Conservation (phyloP, 768 basidiomycete genomes). For the Asterophora lycoperdoides region DNA sequence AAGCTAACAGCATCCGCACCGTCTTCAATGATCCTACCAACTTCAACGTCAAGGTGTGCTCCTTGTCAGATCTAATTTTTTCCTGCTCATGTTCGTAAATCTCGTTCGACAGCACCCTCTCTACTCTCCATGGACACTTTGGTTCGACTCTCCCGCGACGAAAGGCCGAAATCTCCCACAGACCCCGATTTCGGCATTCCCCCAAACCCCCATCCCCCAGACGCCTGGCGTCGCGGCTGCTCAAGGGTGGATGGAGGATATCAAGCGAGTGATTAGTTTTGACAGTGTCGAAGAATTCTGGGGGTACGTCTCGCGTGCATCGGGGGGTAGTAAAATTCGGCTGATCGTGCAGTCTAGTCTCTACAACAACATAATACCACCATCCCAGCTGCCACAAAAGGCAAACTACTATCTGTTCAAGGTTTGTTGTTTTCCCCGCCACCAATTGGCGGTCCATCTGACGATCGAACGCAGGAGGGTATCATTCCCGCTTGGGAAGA, state of each 20-base stretch:
- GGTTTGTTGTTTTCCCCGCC: constrained; percentile 36
- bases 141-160: constrained; percentile 94
- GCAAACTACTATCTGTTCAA: constrained; percentile 99
- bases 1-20: constrained; percentile 81
- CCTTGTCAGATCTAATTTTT: background rate
- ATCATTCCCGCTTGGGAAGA: constrained; percentile 99
- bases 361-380: constrained; percentile 97
- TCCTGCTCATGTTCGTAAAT: background rate
- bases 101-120: constrained; percentile 72
- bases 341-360: constrained; percentile 44
- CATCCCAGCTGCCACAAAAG: constrained; percentile 88
- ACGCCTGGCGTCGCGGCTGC: constrained; percentile 73
- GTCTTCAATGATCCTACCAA: constrained; percentile 90
- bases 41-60: constrained; percentile 90
- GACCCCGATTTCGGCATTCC: constrained; percentile 74
- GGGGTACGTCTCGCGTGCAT: constrained; percentile 58
- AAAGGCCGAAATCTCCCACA: constrained; percentile 88
- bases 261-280: constrained; percentile 93
- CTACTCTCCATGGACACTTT: constrained; percentile 93
- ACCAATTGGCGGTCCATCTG: background rate
- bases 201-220: constrained; percentile 67
- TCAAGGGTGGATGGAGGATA: constrained; percentile 98
- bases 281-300: constrained; percentile 99
- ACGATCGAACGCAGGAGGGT: constrained; percentile 56
- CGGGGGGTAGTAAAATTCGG: constrained; percentile 3